Base-by-base conservation (phyloP, 805 yeast genomes). In the Zygoascus flipseniorum region DNA sequence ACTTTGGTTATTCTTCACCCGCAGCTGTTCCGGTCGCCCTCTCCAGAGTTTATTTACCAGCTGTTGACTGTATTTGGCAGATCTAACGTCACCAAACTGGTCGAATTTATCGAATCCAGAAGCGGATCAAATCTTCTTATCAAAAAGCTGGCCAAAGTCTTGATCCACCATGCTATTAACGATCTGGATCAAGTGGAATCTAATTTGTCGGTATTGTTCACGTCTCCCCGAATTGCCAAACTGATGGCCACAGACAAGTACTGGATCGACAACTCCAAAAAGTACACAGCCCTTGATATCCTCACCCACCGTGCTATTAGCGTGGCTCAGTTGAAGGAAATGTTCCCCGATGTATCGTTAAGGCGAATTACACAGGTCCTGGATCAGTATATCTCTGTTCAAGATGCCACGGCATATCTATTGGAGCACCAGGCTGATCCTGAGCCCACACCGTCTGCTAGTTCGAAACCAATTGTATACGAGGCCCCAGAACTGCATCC, bases 301-400 rank as follows among this genome's bases (percentile, higher is more conserved):
- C 49, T 46, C n/a, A 46, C 49, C 5, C 42, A 54, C 18, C 48
- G 41, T 19, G 41, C 39, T 4, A 26, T 47, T 10, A 39, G 31
- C 9, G 47, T 49, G 35, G 46, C 39, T 11, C 35, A 39, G 14
- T 48, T 57, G 26, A 48, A 57, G n/a, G 87, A 82, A 32, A 64
- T 89, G 56, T 86, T 89, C 64, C 96, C 96, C 0, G 76, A 76
- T 42, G 64, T 88, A 37, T 69, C 78, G 0, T 62, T 65, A 2
- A 66, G 70, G 0, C 76, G 80, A 62, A 76, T 83, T 0, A 69
- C 68, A n/a, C 70, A 72, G 1, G 60, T 87, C 2, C 66, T 88
- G 13, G 62, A 68, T 23, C 71, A 76, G 35, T 69, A 80, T 59
- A 69, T 76, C 44, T 71, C 79, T 52, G 79, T 83, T 1, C 92